These are phyloP conservation scores for Pelargonium australe DNA, from an alignment of 441 rosid species.

Conservation along the genomic window DNA sequence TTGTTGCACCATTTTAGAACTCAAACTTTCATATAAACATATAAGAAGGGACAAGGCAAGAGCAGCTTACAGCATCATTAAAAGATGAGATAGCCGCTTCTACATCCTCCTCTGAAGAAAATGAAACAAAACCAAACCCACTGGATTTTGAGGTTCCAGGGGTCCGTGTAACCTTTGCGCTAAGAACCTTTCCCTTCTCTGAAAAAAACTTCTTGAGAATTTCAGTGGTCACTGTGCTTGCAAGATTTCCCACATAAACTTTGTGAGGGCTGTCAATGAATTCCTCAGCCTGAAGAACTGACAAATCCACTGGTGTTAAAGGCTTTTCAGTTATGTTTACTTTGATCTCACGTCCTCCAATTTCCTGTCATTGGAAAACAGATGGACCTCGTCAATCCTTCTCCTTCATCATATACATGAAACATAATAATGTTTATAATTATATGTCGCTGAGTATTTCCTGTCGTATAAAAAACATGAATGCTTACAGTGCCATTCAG, in stretches of 20 bases:
- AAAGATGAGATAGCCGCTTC: slow-evolving; percentile 63
- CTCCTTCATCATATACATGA: slow-evolving; percentile 8
- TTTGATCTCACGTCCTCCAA: slow-evolving; percentile 77
- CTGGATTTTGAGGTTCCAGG: slow-evolving; percentile 82
- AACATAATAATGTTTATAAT: background rate
- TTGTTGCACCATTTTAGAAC: background rate
- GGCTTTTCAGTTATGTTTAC: slow-evolving; percentile 86
- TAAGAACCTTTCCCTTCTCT: slow-evolving; percentile 66
- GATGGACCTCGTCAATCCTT: slow-evolving; percentile 9
- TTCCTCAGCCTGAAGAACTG: slow-evolving; percentile 56
- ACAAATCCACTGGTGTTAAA: slow-evolving; percentile 39
- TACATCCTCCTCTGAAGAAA: slow-evolving; percentile 76
- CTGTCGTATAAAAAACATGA: slow-evolving; percentile 3
- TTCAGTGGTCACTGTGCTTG: slow-evolving; percentile 64
- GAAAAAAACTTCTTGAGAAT: slow-evolving; percentile 55
- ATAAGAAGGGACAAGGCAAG: background rate
- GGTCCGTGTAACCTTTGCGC: slow-evolving; percentile 73
- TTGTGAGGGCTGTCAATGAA: slow-evolving; percentile 67
- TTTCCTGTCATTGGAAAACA: slow-evolving; percentile 33
- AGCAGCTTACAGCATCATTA: slow-evolving; percentile 63
- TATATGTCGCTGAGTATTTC: background rate
- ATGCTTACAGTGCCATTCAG: slow-evolving; percentile 69
- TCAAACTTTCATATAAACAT: background rate
- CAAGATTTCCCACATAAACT: slow-evolving; percentile 86
- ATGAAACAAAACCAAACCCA: slow-evolving; percentile 80